Evolutionary conservation across 805 yeast genomes (phyloP).

Genomic region (Barnettozyma siamensis): DNA sequence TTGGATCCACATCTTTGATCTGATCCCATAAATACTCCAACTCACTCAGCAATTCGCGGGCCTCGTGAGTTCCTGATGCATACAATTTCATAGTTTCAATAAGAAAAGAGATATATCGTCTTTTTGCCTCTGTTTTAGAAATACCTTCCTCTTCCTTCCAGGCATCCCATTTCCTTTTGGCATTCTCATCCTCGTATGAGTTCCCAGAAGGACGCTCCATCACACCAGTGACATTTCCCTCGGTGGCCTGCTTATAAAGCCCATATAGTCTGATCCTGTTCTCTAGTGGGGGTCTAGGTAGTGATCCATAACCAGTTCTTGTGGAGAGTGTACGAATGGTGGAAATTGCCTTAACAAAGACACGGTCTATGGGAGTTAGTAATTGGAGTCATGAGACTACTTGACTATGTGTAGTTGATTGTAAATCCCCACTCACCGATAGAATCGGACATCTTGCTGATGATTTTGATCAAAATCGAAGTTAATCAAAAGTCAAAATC

Average conservation of each 20-base stretch:
- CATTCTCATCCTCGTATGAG: constrained; percentile 57
- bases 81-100: constrained; percentile 68
- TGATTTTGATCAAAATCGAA: too few relatives aligned
- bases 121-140: constrained; percentile 64
- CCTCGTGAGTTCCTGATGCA: constrained; percentile 62
- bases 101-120: constrained; percentile 58
- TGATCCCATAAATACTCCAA: constrained; percentile 74
- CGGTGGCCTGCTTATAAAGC: constrained; percentile 79
- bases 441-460: constrained; percentile 18
- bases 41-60: constrained; percentile 59
- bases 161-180: constrained; percentile 75
- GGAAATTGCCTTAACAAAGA: constrained; percentile 75
- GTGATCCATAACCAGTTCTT: constrained; percentile 51
- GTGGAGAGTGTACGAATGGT: constrained; percentile 71
- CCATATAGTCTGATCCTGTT: constrained; percentile 69
- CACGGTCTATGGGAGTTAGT: constrained; percentile 45
- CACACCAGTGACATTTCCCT: constrained; percentile 70
- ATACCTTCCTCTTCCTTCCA: constrained; percentile 76
- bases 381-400: not conserved
- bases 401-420: too few relatives aligned
- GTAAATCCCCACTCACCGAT: constrained; percentile 9
- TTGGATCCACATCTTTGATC: constrained; percentile 40
- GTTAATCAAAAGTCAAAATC: not conserved
- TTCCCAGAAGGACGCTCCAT: constrained; percentile 61
- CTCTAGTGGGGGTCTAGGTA: constrained; percentile 75